Evolutionary conservation across 371 early-diverging fungal genomes (phyloP), one percentile per base, ranked within the genome.

Genomic region (Haplosporangium sp.): DNA sequence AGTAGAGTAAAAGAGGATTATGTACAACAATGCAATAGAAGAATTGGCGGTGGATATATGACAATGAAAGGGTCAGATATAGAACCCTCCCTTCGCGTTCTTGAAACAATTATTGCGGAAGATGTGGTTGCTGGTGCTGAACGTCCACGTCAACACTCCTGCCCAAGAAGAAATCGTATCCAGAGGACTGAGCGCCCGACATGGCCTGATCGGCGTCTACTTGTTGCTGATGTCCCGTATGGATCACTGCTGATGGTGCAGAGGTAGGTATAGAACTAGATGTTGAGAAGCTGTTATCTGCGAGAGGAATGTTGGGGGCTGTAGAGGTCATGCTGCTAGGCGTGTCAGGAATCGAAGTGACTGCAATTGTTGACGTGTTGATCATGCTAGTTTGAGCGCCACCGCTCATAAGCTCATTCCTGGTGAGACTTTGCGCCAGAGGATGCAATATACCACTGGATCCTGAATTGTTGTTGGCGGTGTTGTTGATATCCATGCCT

Each of bases 401-500:
- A 23, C 48, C 55, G 29, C 52, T 45, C 18, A 67, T 21, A 16
- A 77, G 62, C 2, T 77, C 79, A 45, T 56, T 59, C 5, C 72
- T 56, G 4, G 68, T 67, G 62, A 77, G 5, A 47, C 70, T 72
- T 55, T 77, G 79, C 1, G 79, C 60, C 11, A 77, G 42, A 0
- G 79, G 72, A 57, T 72, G 72, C 20, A 50, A n/a, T 18, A 56
- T 55, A 50, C 18, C 48, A 5, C 37, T 20, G 7, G 29, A 55
- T 9, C 51, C n/a, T 29, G 54, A 41, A 50, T 55, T 55, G 46
- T 52, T 52, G 59, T 37, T 53, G 20, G 29, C 42, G 37, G 58
- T 37, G n/a, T 36, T 57, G 40, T 54, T 59, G 46, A 45, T 45
- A n/a, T 21, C 51, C 42, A 58, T 36, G 23, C 43, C 20, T n/a